A percentile compares a stretch with the other conserved stretches of the same genome.
phyloP scores from a whole-genome alignment of 257 asterid genomes.

The Fraxinus anomala region DNA sequence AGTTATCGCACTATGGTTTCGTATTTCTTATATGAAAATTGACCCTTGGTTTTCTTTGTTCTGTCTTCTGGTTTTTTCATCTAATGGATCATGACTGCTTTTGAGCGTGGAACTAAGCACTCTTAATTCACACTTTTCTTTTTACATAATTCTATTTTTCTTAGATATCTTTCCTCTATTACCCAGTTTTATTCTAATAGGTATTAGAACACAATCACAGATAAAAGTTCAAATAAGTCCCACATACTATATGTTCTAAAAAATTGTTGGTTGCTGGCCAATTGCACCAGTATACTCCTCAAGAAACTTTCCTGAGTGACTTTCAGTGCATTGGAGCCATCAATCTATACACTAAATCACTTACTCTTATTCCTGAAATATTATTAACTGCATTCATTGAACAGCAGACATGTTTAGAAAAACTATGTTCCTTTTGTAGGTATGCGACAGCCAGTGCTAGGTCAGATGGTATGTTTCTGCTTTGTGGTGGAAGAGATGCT shows the following conservation, averaged over 20 bases:
- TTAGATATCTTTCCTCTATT: not conserved
- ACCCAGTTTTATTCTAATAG: not conserved
- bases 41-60: not conserved
- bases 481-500: constrained; percentile 98
- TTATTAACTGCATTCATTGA: not conserved
- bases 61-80: not conserved
- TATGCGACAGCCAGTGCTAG: constrained; percentile 99
- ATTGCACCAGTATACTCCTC: not conserved
- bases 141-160: not conserved
- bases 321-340: not conserved
- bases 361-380: not conserved
- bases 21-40: not conserved
- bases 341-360: not conserved
- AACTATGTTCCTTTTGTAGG: constrained; percentile 51
- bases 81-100: not conserved
- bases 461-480: constrained; percentile 98
- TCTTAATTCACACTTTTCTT: not conserved
- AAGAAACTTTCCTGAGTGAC: not conserved
- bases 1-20: constrained; percentile 3
- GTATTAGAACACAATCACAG: not conserved
- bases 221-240: not conserved
- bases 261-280: not conserved
- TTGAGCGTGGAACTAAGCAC: not conserved
- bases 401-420: not conserved
- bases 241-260: not conserved